Percentiles rank a stretch among this genome's conserved stretches.
phyloP scores from a whole-genome alignment of 2,329 filamentous ascomycete genomes.

The Aspergillus costaricaensis region DNA sequence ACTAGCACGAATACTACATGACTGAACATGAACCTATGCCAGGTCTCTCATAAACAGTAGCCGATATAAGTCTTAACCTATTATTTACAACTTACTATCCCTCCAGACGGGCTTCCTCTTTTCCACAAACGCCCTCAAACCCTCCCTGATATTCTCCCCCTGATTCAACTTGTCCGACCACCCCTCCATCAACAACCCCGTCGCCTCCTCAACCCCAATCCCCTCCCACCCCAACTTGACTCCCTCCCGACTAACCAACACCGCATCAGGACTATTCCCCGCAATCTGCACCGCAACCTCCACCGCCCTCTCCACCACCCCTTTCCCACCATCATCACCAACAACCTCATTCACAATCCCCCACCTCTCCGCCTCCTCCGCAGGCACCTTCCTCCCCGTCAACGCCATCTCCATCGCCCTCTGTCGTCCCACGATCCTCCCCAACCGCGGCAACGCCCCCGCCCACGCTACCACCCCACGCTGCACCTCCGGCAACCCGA shows the following conservation, averaged over 20 bases:
- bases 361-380: slow-evolving; percentile 64
- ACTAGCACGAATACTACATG: slow-evolving; percentile 13
- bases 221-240: slow-evolving; percentile 73
- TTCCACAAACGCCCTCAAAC: slow-evolving; percentile 73
- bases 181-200: slow-evolving; percentile 57
- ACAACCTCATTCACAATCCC: slow-evolving; percentile 68
- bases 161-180: slow-evolving; percentile 63
- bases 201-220: slow-evolving; percentile 64
- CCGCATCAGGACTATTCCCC: slow-evolving; percentile 70
- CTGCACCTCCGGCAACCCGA: slow-evolving; percentile 71
- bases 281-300: slow-evolving; percentile 63
- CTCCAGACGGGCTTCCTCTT: slow-evolving; percentile 69
- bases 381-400: slow-evolving; percentile 61
- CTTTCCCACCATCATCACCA: slow-evolving; percentile 11
- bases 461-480: slow-evolving; percentile 71
- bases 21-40: neutral
- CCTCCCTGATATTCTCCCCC: slow-evolving; percentile 74
- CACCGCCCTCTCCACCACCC: slow-evolving; percentile 51
- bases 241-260: slow-evolving; percentile 73
- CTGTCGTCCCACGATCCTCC: slow-evolving; percentile 66
- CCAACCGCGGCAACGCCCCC: slow-evolving; percentile 68
- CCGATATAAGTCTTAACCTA: neutral
- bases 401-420: slow-evolving; percentile 73
- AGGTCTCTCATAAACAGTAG: neutral
- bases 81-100: slow-evolving; percentile 39